These are phyloP conservation scores for Entoloma clypeatum DNA, from an alignment of 1,284 basidiomycete genomes.

Conservation along the genomic window DNA sequence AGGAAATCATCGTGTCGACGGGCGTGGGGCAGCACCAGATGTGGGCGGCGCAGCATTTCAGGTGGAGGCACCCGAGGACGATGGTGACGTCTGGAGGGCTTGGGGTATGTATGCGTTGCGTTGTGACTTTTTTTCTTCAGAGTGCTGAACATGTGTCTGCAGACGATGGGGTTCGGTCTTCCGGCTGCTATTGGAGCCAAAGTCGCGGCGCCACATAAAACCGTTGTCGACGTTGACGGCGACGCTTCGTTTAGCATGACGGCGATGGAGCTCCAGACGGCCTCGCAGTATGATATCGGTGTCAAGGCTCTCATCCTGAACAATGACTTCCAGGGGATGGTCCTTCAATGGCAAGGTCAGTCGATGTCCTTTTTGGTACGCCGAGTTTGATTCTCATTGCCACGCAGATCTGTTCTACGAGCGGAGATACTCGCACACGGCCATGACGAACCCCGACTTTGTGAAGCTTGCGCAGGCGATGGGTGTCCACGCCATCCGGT, in stretches of 20 bases:
- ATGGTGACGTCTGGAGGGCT: constrained; percentile 98
- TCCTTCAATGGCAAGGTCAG: constrained; percentile 94
- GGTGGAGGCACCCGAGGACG: constrained; percentile 84
- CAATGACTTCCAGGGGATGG: constrained; percentile 99
- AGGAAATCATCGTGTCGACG: constrained; percentile 85
- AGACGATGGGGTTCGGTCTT: constrained; percentile 98
- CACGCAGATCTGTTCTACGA: constrained; percentile 89
- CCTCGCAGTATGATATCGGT: constrained; percentile 87
- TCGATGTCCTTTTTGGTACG: constrained; percentile 10
- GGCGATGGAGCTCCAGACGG: constrained; percentile 97
- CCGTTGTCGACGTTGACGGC: constrained; percentile 94
- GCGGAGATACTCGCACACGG: constrained; percentile 89
- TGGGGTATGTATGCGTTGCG: constrained; percentile 68
- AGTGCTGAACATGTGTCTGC: constrained; percentile 16
- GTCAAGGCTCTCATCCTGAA: constrained; percentile 90
- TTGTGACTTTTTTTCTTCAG: constrained; percentile 6
- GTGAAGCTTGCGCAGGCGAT: constrained; percentile 85
- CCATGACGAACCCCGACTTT: constrained; percentile 95
- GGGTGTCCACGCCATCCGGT: constrained; percentile 88
- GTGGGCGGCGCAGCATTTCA: constrained; percentile 96
- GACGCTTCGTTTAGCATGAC: constrained; percentile 99
- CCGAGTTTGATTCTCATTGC: constrained; percentile 5
- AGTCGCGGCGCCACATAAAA: constrained; percentile 91
- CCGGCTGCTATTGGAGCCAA: constrained; percentile 95
- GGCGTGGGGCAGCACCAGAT: constrained; percentile 99